A percentile compares a stretch with the other conserved stretches of the same genome.
These are phyloP conservation scores for Petunia secreta DNA, from an alignment of 257 asterid species.

Conservation along the genomic window DNA sequence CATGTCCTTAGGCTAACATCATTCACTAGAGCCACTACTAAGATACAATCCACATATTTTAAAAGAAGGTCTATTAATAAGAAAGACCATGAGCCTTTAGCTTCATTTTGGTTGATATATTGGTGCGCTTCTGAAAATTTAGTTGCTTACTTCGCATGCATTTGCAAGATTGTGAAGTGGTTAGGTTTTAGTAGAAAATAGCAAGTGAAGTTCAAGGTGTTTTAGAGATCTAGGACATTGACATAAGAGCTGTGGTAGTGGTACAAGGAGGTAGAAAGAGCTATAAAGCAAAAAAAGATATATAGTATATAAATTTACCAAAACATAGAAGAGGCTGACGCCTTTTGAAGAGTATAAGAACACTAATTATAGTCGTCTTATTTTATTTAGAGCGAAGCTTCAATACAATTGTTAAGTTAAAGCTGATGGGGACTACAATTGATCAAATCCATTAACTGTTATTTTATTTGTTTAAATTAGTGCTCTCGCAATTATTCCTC, in stretches of 20 bases:
- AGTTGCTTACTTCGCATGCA: not conserved
- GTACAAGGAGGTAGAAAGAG: too few species aligned
- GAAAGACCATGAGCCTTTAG: not conserved
- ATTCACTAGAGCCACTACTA: too few species aligned
- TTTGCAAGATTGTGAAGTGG: not conserved
- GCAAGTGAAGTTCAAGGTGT: not conserved
- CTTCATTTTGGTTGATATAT: conserved; percentile 8
- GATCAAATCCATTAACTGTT: not conserved
- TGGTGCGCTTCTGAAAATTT: not conserved
- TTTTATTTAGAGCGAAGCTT: not conserved
- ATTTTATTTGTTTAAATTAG: not conserved
- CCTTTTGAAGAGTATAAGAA: too few species aligned
- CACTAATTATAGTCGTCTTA: not conserved
- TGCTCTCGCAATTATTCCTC: not conserved
- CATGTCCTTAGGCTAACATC: too few species aligned
- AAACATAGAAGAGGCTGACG: too few species aligned
- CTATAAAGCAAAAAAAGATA: too few species aligned
- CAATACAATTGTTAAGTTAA: not conserved
- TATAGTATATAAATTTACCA: too few species aligned
- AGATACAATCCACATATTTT: too few species aligned
- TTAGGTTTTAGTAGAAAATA: not conserved
- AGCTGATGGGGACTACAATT: not conserved
- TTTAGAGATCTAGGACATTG: not conserved
- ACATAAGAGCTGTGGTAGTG: not conserved
- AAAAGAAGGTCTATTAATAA: conserved; percentile 16